These are phyloP conservation scores for Catenaria anguillulae DNA, from an alignment of 371 early-diverging fungal genomes.

Conservation along the genomic window DNA sequence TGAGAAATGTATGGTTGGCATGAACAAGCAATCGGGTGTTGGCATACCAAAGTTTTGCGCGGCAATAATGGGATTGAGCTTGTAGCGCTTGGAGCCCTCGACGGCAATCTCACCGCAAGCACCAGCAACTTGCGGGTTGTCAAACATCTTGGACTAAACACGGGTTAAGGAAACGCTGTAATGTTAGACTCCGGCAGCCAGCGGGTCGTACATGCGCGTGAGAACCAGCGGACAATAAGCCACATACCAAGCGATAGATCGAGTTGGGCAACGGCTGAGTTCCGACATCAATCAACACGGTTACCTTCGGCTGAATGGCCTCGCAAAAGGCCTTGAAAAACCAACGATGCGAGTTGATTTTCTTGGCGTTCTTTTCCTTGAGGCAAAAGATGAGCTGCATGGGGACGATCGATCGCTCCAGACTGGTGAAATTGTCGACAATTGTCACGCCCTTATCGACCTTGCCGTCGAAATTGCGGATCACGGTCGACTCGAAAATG, in stretches of 20 bases:
- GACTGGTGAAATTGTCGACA: background rate
- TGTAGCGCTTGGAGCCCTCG: slow-evolving; percentile 32
- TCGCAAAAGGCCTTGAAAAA: slow-evolving; percentile 85
- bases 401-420: slow-evolving; percentile 36
- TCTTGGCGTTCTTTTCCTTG: slow-evolving; percentile 72
- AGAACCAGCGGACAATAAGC: too few species aligned
- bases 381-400: slow-evolving; percentile 65
- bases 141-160: too few species aligned
- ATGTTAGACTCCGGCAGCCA: too few species aligned
- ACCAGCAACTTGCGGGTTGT: slow-evolving; percentile 42
- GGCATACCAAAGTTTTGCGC: slow-evolving; percentile 93
- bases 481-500: slow-evolving; percentile 82
- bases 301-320: slow-evolving; percentile 64
- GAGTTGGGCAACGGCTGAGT: slow-evolving; percentile 70
- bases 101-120: slow-evolving; percentile 93
- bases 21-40: too few species aligned
- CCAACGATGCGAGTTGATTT: slow-evolving; percentile 93
- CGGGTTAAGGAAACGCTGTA: too few species aligned
- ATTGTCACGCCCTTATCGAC: slow-evolving; percentile 2
- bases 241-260: slow-evolving; percentile 63
- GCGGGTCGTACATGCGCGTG: too few species aligned
- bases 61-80: slow-evolving; percentile 35
- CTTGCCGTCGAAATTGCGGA: slow-evolving; percentile 27
- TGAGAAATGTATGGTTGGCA: too few species aligned
- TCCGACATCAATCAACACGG: slow-evolving; percentile 82